Base-by-base conservation (phyloP, 768 basidiomycete species). In the Cytidiella melzeri region DNA sequence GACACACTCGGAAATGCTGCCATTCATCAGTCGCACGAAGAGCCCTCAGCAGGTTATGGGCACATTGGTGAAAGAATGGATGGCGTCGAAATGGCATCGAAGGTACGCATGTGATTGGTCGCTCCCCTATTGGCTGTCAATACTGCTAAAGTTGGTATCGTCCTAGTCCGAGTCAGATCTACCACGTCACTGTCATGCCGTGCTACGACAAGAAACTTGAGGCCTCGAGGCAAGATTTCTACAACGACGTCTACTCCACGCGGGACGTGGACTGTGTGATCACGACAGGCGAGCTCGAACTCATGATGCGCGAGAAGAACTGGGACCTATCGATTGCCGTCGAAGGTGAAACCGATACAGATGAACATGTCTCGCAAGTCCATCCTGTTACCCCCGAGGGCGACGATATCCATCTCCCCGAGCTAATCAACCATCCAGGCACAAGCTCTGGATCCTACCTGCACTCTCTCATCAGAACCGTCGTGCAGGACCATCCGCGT, bases 171-270 rank as follows among this genome's bases (percentile, higher is more conserved):
- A 73, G 89, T 59, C 75, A 90, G 57, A 79, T 99, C 40, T 99
- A 98, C 63, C 96, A 99, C 61, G 92, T 98, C 46, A 79, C 92
- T 0, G 93, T 97, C 44, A 98, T 98, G 94, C 95, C 96, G 0
- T 99, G 96, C 67, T 98, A 98, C 67, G 96, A 99, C 76, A 98
- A 98, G 70, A 99, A 99, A 63, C 81, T 99, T 13, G 96, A 99
- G 68, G 96, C 96, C 0, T 97, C 94, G 7, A 79, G 96, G 23
- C 79, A 83, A 41, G 94, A 99, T 62, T 99, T 98, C 62, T 92
- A 91, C 62, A 82, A 84, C 53, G 83, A 86, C 6, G 57, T 78
- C 1, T 86, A 91, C 66, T 74, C 84, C 34, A 92, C 92, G 9
- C 75, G 94, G 47, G 95, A 98, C 57, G 91, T 97, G 40, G 96